phyloP scores from a whole-genome alignment of 2,329 filamentous ascomycete species.

The Aspergillus alliaceus region DNA sequence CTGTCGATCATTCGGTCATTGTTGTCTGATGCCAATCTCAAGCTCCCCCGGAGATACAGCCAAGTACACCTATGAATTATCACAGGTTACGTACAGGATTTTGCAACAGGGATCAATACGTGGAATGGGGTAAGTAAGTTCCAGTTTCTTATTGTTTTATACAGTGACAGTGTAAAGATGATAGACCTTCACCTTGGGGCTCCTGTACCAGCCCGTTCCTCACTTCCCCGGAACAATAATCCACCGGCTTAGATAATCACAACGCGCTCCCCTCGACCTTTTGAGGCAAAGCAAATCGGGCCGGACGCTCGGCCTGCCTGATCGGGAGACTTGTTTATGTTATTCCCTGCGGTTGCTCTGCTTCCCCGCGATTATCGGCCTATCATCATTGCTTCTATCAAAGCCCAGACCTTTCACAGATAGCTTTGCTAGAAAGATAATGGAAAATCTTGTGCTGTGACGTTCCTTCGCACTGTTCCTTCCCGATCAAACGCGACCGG shows the following conservation, averaged over 20 bases:
- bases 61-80: no score
- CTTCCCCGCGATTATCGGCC: constrained; percentile 6
- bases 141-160: no score
- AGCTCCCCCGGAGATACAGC: no score
- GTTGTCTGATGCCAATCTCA: background rate
- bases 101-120: no score
- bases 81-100: no score
- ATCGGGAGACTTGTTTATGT: constrained; percentile 41
- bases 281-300: constrained; percentile 4
- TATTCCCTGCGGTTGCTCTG: constrained; percentile 6
- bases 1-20: constrained; percentile 8
- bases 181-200: constrained; percentile 5
- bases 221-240: constrained; percentile 8
- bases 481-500: constrained; percentile 10
- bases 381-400: background rate
- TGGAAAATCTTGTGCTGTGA: background rate
- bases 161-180: no score
- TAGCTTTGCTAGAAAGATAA: background rate
- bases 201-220: background rate
- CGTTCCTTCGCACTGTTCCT: background rate
- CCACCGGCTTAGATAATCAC: constrained; percentile 16
- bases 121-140: no score
- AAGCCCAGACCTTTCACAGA: background rate
- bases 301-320: constrained; percentile 24
- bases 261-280: background rate